These are phyloP conservation scores for Psilocybe subaeruginosa DNA, from an alignment of 768 basidiomycete species.

Conservation along the genomic window DNA sequence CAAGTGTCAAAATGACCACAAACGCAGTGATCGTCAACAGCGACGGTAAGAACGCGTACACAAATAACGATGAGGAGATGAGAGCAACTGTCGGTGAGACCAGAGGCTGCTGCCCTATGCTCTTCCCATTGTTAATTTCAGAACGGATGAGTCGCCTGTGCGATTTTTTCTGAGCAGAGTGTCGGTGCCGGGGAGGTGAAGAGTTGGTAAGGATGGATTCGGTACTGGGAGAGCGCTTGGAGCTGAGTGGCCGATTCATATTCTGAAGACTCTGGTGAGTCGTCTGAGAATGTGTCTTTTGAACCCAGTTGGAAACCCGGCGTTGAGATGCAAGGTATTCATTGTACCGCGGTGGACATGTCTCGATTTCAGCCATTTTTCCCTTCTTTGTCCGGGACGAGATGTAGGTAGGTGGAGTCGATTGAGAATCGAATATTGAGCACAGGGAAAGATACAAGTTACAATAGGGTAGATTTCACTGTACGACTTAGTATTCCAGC, in stretches of 20 bases:
- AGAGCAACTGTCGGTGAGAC: constrained; percentile 16
- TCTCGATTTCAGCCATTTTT: constrained; percentile 5
- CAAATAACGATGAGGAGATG: constrained; percentile 14
- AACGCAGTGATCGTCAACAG: constrained; percentile 14
- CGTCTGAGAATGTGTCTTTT: background rate
- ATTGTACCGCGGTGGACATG: constrained; percentile 8
- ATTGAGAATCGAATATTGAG: no score
- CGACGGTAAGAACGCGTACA: constrained; percentile 15
- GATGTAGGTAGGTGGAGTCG: no score
- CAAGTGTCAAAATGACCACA: constrained; percentile 11
- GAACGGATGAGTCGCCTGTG: no score
- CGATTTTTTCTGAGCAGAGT: background rate
- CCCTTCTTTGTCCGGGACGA: no score
- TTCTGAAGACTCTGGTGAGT: no score
- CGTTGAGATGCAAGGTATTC: constrained; percentile 15
- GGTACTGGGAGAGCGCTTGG: background rate
- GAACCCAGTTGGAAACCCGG: constrained; percentile 18
- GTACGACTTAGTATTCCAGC: no score
- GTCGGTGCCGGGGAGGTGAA: background rate
- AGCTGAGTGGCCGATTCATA: no score
- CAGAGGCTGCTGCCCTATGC: background rate
- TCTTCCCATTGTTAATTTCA: background rate
- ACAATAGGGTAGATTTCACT: no score
- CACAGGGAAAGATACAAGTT: no score
- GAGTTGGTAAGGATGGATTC: background rate